phyloP scores from a whole-genome alignment of 176 grass and related monocot genomes.

The Metroxylon sagu region DNA sequence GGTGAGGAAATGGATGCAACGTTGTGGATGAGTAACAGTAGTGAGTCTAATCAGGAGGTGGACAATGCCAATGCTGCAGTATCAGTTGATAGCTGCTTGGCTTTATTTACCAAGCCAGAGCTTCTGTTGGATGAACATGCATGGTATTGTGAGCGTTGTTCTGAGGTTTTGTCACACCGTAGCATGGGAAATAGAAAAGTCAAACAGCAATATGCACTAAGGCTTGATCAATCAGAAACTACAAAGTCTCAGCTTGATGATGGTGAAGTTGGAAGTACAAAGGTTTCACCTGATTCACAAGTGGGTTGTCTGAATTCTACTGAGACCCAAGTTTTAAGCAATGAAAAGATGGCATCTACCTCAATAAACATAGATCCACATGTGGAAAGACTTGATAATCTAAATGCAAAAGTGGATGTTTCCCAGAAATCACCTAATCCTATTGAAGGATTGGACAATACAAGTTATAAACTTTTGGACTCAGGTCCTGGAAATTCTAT shows the following conservation, averaged over 20 bases:
- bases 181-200: neutral
- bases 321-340: neutral
- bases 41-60: constrained; percentile 49
- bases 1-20: constrained; percentile 58
- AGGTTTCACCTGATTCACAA: neutral
- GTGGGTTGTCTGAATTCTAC: constrained; percentile 1
- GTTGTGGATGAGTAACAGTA: constrained; percentile 55
- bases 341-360: neutral
- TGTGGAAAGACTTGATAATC: neutral
- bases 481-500: neutral
- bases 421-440: neutral
- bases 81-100: constrained; percentile 76
- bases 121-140: constrained; percentile 59
- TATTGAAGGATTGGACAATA: neutral
- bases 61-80: constrained; percentile 56
- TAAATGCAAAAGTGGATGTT: too few relatives aligned
- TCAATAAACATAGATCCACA: neutral
- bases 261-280: constrained; percentile 1
- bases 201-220: neutral
- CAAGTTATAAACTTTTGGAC: neutral
- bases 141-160: constrained; percentile 42
- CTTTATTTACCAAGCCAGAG: constrained; percentile 74
- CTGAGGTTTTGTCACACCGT: constrained; percentile 23
- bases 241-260: neutral
- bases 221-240: neutral